phyloP scores from a whole-genome alignment of 1,284 basidiomycete species.

The Meira miltonrushii region DNA sequence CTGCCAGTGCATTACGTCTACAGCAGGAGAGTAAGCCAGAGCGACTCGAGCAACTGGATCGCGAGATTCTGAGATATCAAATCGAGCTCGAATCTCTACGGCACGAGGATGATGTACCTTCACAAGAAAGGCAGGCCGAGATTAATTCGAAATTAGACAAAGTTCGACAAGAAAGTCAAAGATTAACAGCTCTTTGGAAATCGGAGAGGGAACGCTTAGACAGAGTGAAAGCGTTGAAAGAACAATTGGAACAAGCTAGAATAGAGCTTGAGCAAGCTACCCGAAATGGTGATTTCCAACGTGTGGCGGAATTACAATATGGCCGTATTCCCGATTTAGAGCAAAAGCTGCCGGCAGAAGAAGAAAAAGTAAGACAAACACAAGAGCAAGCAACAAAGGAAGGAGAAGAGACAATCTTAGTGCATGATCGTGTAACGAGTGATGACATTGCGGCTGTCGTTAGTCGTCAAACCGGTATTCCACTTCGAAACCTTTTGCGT shows the following conservation, averaged over 20 bases:
- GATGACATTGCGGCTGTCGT: constrained; percentile 79
- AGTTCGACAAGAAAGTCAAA: constrained; percentile 30
- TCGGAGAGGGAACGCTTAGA: constrained; percentile 70
- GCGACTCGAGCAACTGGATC: constrained; percentile 73
- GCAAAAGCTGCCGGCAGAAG: constrained; percentile 68
- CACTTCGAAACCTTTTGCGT: constrained; percentile 78
- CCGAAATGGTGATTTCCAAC: constrained; percentile 71
- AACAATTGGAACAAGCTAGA: constrained; percentile 74
- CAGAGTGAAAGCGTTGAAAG: constrained; percentile 71
- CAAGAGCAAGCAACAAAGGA: not conserved
- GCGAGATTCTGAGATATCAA: constrained; percentile 71
- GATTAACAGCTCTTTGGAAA: constrained; percentile 69
- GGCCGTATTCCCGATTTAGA: constrained; percentile 77
- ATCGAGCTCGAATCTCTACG: constrained; percentile 86
- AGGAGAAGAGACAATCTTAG: constrained; percentile 54
- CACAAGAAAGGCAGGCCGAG: constrained; percentile 64
- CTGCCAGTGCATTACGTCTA: constrained; percentile 69
- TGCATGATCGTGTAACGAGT: constrained; percentile 80
- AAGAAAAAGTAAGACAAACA: constrained; percentile 52
- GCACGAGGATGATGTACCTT: constrained; percentile 79
- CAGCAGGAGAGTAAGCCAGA: constrained; percentile 87
- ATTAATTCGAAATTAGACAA: constrained; percentile 58
- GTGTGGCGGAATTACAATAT: constrained; percentile 74
- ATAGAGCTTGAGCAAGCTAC: constrained; percentile 81
- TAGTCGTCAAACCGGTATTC: constrained; percentile 84